phyloP scores from a whole-genome alignment of 176 grass and related monocot species.

The Oryza officinalis region DNA sequence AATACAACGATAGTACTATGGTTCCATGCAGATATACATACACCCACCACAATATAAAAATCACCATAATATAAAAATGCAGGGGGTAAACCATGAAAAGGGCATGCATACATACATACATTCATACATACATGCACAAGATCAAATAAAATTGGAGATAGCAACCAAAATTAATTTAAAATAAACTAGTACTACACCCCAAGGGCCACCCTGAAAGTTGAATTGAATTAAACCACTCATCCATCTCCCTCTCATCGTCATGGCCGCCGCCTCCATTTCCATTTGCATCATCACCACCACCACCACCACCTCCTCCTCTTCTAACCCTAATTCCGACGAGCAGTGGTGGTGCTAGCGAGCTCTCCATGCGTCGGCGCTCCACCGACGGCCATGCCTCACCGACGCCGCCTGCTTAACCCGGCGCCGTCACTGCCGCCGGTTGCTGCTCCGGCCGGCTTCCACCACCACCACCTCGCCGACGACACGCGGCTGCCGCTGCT shows the following conservation, averaged over 20 bases:
- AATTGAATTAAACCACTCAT: neutral
- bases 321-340: neutral
- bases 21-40: neutral
- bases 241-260: neutral
- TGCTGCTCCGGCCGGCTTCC: neutral
- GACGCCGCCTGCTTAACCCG: constrained; percentile 41
- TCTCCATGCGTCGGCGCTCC: constrained; percentile 14
- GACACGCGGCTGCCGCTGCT: constrained; percentile 46
- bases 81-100: neutral
- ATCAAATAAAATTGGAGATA: neutral
- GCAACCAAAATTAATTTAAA: neutral
- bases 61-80: neutral
- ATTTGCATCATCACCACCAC: neutral
- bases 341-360: neutral
- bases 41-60: neutral
- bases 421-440: neutral
- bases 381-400: constrained; percentile 52
- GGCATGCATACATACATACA: neutral
- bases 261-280: neutral
- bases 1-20: neutral
- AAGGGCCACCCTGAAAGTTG: neutral
- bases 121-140: neutral
- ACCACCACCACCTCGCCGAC: constrained; percentile 20
- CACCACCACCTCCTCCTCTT: neutral
- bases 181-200: neutral